These are phyloP conservation scores for Besnoitia besnoiti DNA, from an alignment of 169 alveolate genomes.

Conservation along the genomic window DNA sequence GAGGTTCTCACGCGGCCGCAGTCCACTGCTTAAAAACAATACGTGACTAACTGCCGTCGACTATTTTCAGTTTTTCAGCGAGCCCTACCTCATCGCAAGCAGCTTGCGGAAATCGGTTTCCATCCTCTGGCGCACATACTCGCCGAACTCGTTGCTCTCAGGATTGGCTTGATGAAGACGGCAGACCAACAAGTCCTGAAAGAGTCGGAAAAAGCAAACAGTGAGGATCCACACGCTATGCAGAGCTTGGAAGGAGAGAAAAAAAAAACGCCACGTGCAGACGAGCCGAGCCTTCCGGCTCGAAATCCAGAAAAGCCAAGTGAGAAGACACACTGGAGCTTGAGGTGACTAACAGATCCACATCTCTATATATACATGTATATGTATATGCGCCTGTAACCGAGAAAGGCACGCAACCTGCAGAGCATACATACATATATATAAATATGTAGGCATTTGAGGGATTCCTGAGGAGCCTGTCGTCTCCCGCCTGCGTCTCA, in stretches of 20 bases:
- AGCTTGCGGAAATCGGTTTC: constrained; percentile 47
- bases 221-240: too few relatives aligned
- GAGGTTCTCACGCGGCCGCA: too few relatives aligned
- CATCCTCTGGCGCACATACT: constrained; percentile 49
- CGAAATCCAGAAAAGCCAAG: too few relatives aligned
- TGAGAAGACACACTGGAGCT: too few relatives aligned
- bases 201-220: constrained; percentile 39
- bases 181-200: constrained; percentile 55
- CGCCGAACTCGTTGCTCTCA: constrained; percentile 47
- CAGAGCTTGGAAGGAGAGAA: too few relatives aligned
- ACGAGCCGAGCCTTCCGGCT: too few relatives aligned
- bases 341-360: too few relatives aligned
- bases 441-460: background rate
- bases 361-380: background rate
- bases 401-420: too few relatives aligned
- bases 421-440: too few relatives aligned
- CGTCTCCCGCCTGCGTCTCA: background rate
- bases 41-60: background rate
- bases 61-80: too few relatives aligned
- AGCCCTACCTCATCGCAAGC: constrained; percentile 56
- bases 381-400: too few relatives aligned
- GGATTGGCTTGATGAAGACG: constrained; percentile 50
- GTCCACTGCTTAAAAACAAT: background rate
- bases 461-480: background rate
- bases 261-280: too few relatives aligned